These are phyloP conservation scores for Aureobasidium sp. DNA, from an alignment of 2,329 filamentous ascomycete genomes.

Conservation along the genomic window DNA sequence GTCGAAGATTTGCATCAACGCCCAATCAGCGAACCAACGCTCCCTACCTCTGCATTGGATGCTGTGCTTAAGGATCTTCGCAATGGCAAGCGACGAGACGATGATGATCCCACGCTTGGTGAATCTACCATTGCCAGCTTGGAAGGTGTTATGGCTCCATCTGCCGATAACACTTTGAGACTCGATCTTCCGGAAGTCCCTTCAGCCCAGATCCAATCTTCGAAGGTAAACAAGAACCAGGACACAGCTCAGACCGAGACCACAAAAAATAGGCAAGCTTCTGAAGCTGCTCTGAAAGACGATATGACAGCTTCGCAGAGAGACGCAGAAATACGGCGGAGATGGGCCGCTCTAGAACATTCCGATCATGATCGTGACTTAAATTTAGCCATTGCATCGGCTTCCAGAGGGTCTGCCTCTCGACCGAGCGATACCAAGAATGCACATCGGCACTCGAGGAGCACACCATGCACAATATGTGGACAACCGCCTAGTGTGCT, in stretches of 20 bases:
- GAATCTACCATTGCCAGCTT: constrained; percentile 44
- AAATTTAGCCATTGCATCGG: background rate
- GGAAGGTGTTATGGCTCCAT: constrained; percentile 36
- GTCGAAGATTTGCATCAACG: background rate
- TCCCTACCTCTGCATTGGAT: constrained; percentile 19
- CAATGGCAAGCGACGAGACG: constrained; percentile 28
- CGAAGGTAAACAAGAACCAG: background rate
- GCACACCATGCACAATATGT: constrained; percentile 18
- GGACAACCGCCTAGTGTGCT: constrained; percentile 24
- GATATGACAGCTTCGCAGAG: constrained; percentile 27
- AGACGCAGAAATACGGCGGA: constrained; percentile 37
- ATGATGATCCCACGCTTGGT: constrained; percentile 30
- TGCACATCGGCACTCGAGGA: background rate
- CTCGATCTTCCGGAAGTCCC: constrained; percentile 17
- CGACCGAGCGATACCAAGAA: background rate
- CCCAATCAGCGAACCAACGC: background rate
- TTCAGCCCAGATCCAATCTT: background rate
- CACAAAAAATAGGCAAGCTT: background rate
- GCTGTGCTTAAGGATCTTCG: constrained; percentile 35
- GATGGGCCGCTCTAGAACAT: constrained; percentile 34
- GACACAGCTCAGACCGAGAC: background rate
- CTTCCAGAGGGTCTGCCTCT: background rate
- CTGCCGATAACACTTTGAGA: constrained; percentile 22
- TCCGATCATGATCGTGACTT: constrained; percentile 21
- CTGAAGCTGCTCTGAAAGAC: constrained; percentile 2